Evolutionary conservation across 2,329 filamentous ascomycete genomes (phyloP).

Genomic region (Colletotrichum costaricense): DNA sequence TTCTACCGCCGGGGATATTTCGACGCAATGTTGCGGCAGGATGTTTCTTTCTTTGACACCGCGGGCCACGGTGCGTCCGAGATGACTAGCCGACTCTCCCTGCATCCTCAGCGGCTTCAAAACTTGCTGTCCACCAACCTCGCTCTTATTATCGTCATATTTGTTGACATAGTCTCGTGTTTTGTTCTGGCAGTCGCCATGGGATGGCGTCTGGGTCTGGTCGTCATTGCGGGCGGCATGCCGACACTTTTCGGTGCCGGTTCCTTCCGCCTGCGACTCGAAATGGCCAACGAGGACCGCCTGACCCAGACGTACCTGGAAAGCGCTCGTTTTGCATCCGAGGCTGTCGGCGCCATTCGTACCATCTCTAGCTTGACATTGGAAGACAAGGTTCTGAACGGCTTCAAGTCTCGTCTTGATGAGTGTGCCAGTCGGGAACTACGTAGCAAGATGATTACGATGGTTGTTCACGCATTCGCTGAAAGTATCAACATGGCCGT

Average conservation of each 20-base stretch:
- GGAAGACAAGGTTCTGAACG: constrained; percentile 62
- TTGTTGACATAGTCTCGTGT: background rate
- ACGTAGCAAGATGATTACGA: background rate
- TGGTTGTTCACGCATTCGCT: background rate
- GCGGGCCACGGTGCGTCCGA: background rate
- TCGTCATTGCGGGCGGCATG: constrained; percentile 38
- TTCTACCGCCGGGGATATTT: background rate
- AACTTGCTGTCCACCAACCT: background rate
- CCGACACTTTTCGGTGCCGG: constrained; percentile 47
- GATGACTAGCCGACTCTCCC: background rate
- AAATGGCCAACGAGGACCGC: constrained; percentile 66
- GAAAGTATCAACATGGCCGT: background rate
- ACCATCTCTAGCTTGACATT: constrained; percentile 72
- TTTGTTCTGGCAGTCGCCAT: background rate
- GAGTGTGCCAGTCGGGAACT: background rate
- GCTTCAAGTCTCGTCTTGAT: background rate
- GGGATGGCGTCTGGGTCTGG: constrained; percentile 44
- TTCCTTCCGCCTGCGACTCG: constrained; percentile 58
- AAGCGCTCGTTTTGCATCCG: constrained; percentile 72
- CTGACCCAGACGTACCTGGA: constrained; percentile 69
- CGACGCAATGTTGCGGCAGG: constrained; percentile 82
- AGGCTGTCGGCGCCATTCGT: constrained; percentile 71
- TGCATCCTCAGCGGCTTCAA: background rate
- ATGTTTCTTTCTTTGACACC: constrained; percentile 88
- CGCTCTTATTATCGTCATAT: background rate